Evolutionary conservation across 495 filamentous ascomycete genomes (phyloP).

Genomic region (Hyaloscypha finlandica): DNA sequence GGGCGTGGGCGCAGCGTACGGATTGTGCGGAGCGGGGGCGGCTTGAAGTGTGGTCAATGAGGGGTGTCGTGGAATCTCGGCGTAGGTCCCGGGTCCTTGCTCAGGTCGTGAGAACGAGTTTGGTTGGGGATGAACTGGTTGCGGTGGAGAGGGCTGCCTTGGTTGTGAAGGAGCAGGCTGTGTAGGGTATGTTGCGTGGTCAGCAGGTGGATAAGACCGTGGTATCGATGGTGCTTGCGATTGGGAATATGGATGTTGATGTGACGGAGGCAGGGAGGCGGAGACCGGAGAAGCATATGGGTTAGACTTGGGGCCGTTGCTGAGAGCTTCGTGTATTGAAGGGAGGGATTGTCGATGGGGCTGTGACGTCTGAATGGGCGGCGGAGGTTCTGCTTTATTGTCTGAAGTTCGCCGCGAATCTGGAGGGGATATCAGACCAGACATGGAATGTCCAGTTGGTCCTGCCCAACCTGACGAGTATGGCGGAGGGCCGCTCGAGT

Average conservation of each 20-base stretch:
- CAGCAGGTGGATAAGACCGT: slow-evolving; percentile 27
- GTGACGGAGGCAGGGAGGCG: slow-evolving; percentile 21
- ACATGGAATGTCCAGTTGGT: slow-evolving; percentile 43
- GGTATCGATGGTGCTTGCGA: slow-evolving; percentile 22
- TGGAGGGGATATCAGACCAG: slow-evolving; percentile 34
- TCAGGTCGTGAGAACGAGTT: slow-evolving; percentile 27
- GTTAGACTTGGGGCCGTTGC: slow-evolving; percentile 18
- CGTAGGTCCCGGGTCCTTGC: slow-evolving; percentile 10
- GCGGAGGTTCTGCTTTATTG: slow-evolving; percentile 22
- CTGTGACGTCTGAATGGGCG: slow-evolving; percentile 27
- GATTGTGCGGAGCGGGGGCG: slow-evolving; percentile 23
- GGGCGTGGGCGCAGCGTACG: slow-evolving; percentile 16
- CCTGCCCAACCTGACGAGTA: slow-evolving; percentile 48
- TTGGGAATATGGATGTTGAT: slow-evolving; percentile 26
- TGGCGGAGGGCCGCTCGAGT: slow-evolving; percentile 63
- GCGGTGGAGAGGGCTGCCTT: slow-evolving; percentile 25
- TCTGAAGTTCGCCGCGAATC: slow-evolving; percentile 34
- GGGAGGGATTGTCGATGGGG: slow-evolving; percentile 32
- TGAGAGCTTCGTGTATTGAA: slow-evolving; percentile 35
- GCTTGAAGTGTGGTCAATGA: slow-evolving; percentile 20
- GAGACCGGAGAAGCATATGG: slow-evolving; percentile 29
- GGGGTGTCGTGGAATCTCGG: slow-evolving; percentile 18
- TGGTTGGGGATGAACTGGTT: slow-evolving; percentile 26
- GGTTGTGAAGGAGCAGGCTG: slow-evolving; percentile 21
- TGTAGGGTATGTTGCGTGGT: slow-evolving; percentile 21